Evolutionary conservation across 495 filamentous ascomycete species (phyloP), one percentile per base, ranked within the genome.

Genomic region (Hapsidospora chrysogenum): DNA sequence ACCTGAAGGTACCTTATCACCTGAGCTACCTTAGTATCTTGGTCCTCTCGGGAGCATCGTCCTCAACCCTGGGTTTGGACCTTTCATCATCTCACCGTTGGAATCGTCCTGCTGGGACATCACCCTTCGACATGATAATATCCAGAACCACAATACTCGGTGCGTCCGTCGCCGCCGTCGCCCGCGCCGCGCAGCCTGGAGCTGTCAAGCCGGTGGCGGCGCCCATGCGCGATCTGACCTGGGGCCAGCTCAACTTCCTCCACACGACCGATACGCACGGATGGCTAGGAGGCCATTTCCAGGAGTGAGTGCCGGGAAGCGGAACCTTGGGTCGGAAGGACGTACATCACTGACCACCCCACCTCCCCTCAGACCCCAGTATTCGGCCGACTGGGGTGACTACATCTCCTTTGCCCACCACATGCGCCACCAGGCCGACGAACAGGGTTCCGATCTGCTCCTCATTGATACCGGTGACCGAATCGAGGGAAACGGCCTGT

Each of bases 341-440:
- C 14, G 20, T n/a, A n/a, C n/a, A n/a, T 34, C 14, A 22, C 35
- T 9, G 6, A 35, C 7, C 20, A 16, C 19, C 4, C 11, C 41
- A 10, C 31, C 54, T 61, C 30, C 61, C 36, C 2, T 4, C 45
- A 83, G 78, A 57, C 62, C 85, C 1, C 85, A 84, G 17, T 97
- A 82, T 52, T 86, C 84, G 11, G 92, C 84, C 25, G 89, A 96
- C 52, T 95, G 89, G 80, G 89, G 89, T 23, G 89, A 97, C 58
- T 97, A 96, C 56, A 69, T 96, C 44, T 96, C 89, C 8, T 93
- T 97, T 48, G 72, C 85, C 15, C 57, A 74, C 21, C 84, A 83
- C 44, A 72, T 97, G 67, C 78, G 72, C 17, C 61, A 72, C 43
- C 76, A 68, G 49, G 82, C 84, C 16, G 80, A 95, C 47, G 63